These are phyloP conservation scores for Zymoseptoria pseudotritici DNA, from an alignment of 2,329 filamentous ascomycete genomes.

Conservation along the genomic window DNA sequence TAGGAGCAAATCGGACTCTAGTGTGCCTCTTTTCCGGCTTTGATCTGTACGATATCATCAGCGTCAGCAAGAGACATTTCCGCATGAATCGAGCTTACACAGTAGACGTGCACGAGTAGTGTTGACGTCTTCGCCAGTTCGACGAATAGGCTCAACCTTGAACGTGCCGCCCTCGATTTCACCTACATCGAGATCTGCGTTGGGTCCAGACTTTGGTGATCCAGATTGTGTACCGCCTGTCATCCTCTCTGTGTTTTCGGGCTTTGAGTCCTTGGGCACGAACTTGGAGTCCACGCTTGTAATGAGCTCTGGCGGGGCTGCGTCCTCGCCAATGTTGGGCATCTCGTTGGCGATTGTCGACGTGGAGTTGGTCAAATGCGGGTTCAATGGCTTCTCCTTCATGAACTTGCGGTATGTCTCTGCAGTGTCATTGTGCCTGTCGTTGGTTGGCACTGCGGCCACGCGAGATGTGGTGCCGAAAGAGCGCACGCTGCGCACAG, in stretches of 20 bases:
- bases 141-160: constrained; percentile 79
- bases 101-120: constrained; percentile 85
- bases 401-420: constrained; percentile 50
- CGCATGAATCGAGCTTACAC: constrained; percentile 40
- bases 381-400: constrained; percentile 51
- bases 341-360: constrained; percentile 58
- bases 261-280: constrained; percentile 51
- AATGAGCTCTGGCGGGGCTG: constrained; percentile 54
- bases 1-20: constrained; percentile 91
- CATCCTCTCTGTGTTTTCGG: constrained; percentile 58
- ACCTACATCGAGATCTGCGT: constrained; percentile 68
- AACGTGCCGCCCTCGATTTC: constrained; percentile 83
- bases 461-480: constrained; percentile 34
- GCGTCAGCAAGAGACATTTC: constrained; percentile 20
- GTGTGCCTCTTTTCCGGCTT: constrained; percentile 88
- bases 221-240: constrained; percentile 55
- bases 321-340: constrained; percentile 51
- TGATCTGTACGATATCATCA: constrained; percentile 58
- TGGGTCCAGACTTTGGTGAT: constrained; percentile 39
- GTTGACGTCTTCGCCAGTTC: constrained; percentile 71
- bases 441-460: constrained; percentile 34
- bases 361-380: constrained; percentile 56
- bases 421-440: constrained; percentile 46
- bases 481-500: constrained; percentile 30
- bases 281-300: constrained; percentile 50